Percentiles rank a stretch among this genome's conserved stretches.
Evolutionary conservation across 164 flowering plant species (phyloP).

Genomic region (Saururus chinensis): DNA sequence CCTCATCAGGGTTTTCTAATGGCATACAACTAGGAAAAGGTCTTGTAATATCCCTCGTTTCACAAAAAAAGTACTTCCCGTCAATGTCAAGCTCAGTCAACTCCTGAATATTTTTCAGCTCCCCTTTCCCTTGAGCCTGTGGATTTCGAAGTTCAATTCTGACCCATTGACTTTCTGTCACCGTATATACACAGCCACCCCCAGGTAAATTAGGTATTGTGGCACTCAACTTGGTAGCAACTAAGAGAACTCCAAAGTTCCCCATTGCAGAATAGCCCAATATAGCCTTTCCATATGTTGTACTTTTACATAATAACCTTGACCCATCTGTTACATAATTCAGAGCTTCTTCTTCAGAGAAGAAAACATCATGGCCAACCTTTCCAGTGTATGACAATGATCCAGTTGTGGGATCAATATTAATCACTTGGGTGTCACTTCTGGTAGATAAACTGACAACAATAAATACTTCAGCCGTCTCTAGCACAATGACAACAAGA

Average conservation of each 20-base stretch:
- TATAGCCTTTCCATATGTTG: slow-evolving; percentile 54
- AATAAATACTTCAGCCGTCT: slow-evolving; percentile 72
- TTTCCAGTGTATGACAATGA: slow-evolving; percentile 49
- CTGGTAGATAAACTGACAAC: slow-evolving; percentile 59
- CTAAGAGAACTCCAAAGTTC: slow-evolving; percentile 62
- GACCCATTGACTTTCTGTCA: slow-evolving; percentile 84
- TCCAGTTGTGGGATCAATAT: slow-evolving; percentile 92
- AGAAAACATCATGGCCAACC: slow-evolving; percentile 63
- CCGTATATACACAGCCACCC: slow-evolving; percentile 82
- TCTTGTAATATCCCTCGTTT: slow-evolving; percentile 82
- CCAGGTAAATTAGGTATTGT: slow-evolving; percentile 78
- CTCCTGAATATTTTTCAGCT: slow-evolving; percentile 73
- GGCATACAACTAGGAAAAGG: slow-evolving; percentile 90
- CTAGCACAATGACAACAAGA: slow-evolving; percentile 58
- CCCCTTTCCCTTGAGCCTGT: slow-evolving; percentile 82
- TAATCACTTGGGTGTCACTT: slow-evolving; percentile 76
- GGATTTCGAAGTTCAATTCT: slow-evolving; percentile 73
- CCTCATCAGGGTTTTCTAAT: slow-evolving; percentile 68
- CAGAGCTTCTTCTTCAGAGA: slow-evolving; percentile 64
- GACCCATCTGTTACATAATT: slow-evolving; percentile 68
- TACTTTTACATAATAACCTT: slow-evolving; percentile 49
- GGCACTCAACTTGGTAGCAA: slow-evolving; percentile 68
- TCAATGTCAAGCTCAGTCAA: slow-evolving; percentile 83
- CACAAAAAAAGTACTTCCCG: slow-evolving; percentile 96
- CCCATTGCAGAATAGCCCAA: slow-evolving; percentile 91